Base-by-base conservation (phyloP, 2,329 filamentous ascomycete species). In the Coniochaeta hoffmannii region DNA sequence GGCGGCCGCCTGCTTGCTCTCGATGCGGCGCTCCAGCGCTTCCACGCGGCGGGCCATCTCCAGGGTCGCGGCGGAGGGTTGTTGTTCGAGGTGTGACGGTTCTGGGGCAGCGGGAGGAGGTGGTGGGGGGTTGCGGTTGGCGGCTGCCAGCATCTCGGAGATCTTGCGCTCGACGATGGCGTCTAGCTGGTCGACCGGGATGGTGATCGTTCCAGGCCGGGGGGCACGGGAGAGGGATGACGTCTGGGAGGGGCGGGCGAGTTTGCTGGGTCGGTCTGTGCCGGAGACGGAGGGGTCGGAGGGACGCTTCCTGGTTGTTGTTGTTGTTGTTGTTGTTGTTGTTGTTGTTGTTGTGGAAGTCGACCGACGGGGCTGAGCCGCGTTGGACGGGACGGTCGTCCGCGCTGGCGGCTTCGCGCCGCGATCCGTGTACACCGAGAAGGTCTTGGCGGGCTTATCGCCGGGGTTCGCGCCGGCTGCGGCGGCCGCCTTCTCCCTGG, bases 161-260 rank as follows among this genome's bases (percentile, higher is more conserved):
- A 97, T 89, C 65, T 96, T 96, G 63, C 88, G 89, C 70, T 96
- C 89, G 1, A 97, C 90, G 73, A 97, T 85, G 36, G 91, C 89
- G 68, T 97, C 92, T 58, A 97, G 95, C 53, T 86, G 86, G 12
- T 85, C 87, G 17, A 85, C 81, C 0, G 86, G 87, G 9, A 90
- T 78, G 69, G 75, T 79, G 60, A 70, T 64, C 59, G 60, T 64
- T 61, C 61, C 59, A 24, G 54, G 61, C 30, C 59, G 57, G 31
- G 55, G 44, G 60, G 64, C 60, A 46, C 69, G 63, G 53, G 56
- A 59, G 58, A 44, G 32, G 53, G 50, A 31, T 22, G 36, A 41
- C 4, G 49, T 51, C 28, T 53, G 50, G 11, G 65, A 62, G 1
- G 71, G 69, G 2, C 76, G 71, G 1, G 73, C 67, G 5, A 78